Evolutionary conservation across 805 yeast genomes (phyloP), one percentile per base, ranked within the genome.

Genomic region (Lachancea sp.): DNA sequence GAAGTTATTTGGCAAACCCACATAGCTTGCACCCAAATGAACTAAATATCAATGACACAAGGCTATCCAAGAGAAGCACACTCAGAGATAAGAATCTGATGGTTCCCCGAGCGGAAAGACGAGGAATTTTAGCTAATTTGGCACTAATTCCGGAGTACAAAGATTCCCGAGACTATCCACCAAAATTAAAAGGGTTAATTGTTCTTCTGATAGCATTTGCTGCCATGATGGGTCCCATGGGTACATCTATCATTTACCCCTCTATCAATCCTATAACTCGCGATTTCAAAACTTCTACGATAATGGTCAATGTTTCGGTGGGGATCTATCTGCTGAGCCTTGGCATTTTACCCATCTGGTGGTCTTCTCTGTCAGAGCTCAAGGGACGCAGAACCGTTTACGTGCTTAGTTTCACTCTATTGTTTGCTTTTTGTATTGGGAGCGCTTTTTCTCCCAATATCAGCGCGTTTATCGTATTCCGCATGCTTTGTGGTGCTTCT

Each of bases 261-360:
- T 90, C 92, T 0, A 74, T 84, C 16, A 74, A 74, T 24, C 73
- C 75, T 39, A 71, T 86, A 30, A 71, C 72, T 4, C 46, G 49
- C 1, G 77, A 75, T 15, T 68, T 83, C 13, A 33, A 78, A 31
- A 80, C 94, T 0, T 52, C 75, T 4, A 72, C 71, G 1, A 64
- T 78, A 21, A 68, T 75, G 51, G 86, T 85, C 19, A 86, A 85
- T 53, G 70, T 86, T 13, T 77, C 90, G 2, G 86, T 85, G 38
- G 96, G 95, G 49, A 71, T 86, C 9, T 87, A 85, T 56, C 61
- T 85, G 20, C 54, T 85, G 11, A 69, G 88, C 1, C 55, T 87
- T 25, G 96, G 95, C 12, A 67, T 87, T 1, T 78, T 84, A 51
- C 95, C 96, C 2, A 55, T 87, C 33, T 86, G 95, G 92, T 87